Evolutionary conservation across 306 rosid species (phyloP).

Genomic region (Astragalus membranaceus): DNA sequence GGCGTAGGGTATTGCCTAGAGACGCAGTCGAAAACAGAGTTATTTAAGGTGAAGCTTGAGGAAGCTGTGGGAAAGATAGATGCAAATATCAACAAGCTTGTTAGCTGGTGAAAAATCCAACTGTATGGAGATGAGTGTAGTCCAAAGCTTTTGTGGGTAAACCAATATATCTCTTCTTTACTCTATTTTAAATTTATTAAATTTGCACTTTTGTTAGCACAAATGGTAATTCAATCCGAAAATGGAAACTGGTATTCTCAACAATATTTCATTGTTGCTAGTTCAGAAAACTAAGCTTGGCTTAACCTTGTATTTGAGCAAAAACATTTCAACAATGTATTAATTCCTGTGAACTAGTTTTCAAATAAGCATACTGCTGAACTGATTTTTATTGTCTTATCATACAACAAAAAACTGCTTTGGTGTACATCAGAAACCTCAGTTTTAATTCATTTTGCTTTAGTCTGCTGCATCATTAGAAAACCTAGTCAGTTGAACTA

Average conservation of each 20-base stretch:
- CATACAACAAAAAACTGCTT: neutral
- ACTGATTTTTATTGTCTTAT: neutral
- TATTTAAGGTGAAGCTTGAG: neutral
- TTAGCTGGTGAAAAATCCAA: neutral
- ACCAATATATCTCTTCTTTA: neutral
- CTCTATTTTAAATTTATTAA: neutral
- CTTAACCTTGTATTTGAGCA: neutral
- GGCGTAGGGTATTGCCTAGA: neutral
- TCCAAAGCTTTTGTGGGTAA: neutral
- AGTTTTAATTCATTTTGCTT: neutral
- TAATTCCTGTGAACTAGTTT: neutral
- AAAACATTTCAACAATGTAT: neutral
- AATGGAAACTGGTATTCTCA: neutral
- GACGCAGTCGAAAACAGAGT: neutral
- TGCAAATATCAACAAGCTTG: neutral
- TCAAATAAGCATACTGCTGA: neutral
- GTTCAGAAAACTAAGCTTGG: neutral
- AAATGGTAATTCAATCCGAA: neutral
- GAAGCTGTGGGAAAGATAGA: neutral
- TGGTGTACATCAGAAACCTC: neutral
- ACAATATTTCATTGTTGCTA: neutral
- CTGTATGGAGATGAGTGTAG: neutral
- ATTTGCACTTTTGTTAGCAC: neutral
- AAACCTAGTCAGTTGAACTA: neutral
- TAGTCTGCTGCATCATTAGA: neutral